Conservation (phyloP, 2,329 filamentous ascomycete species). For the Colletotrichum orbiculare region DNA sequence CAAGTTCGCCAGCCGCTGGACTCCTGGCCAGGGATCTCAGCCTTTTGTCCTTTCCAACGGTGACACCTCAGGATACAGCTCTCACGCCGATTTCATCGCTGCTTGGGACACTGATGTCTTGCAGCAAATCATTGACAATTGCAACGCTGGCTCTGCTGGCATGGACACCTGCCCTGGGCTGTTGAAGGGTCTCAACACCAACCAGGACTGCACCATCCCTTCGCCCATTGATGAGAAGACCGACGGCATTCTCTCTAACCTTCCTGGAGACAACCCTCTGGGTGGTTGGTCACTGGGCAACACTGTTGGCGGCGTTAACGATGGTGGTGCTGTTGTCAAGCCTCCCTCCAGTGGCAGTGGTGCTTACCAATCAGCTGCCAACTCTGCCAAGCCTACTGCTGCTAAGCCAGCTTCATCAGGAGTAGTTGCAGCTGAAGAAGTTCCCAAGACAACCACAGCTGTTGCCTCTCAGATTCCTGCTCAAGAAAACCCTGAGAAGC, state of each 20-base stretch:
- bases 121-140: conserved; percentile 74
- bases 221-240: conserved; percentile 59
- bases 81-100: conserved; percentile 79
- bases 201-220: conserved; percentile 61
- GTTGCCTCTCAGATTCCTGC: conserved; percentile 25
- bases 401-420: conserved; percentile 4
- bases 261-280: conserved; percentile 68
- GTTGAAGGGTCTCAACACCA: conserved; percentile 62
- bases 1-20: conserved; percentile 63
- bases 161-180: conserved; percentile 73
- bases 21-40: conserved; percentile 63
- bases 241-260: conserved; percentile 54
- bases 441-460: not conserved
- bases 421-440: not conserved
- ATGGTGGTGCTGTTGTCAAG: conserved; percentile 20
- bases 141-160: conserved; percentile 67
- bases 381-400: conserved; percentile 11
- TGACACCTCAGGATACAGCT: conserved; percentile 76
- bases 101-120: conserved; percentile 76
- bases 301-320: conserved; percentile 13
- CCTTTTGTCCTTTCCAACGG: conserved; percentile 78
- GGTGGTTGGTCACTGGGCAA: conserved; percentile 57
- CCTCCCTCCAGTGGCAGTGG: conserved; percentile 8
- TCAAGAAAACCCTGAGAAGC: conserved; percentile 24
- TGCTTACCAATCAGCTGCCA: conserved; percentile 6